Percentiles rank a stretch among this genome's conserved stretches.
phyloP scores from a whole-genome alignment of 73 alveolate genomes.

The Tetrahymena borealis region DNA sequence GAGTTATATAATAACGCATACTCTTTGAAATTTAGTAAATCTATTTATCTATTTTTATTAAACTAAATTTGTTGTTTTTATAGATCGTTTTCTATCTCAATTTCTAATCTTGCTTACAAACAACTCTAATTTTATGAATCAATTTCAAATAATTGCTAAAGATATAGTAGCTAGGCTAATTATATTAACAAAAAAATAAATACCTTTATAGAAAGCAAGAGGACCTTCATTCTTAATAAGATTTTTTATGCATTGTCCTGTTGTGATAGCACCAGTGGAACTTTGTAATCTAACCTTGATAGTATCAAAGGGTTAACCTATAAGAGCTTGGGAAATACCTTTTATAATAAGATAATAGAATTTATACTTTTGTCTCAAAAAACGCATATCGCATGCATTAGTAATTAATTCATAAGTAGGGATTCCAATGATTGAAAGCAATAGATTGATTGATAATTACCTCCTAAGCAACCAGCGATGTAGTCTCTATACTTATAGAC shows the following conservation, averaged over 20 bases:
- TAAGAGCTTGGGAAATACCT: constrained; percentile 27
- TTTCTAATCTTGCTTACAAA: too few species aligned
- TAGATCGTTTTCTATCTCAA: too few species aligned
- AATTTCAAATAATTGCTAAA: too few species aligned
- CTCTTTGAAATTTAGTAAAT: too few species aligned
- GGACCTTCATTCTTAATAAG: constrained; percentile 38
- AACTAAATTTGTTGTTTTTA: too few species aligned
- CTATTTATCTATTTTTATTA: too few species aligned
- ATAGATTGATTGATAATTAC: background rate
- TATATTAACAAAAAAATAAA: background rate
- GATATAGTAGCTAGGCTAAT: constrained; percentile 1
- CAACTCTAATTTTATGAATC: too few species aligned
- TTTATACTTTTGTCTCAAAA: too few species aligned
- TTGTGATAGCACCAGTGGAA: background rate
- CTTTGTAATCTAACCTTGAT: constrained; percentile 40
- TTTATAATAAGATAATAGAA: too few species aligned
- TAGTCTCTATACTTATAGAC: background rate
- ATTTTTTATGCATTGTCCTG: background rate
- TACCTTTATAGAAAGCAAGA: constrained; percentile 47
- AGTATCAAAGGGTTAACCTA: constrained; percentile 47
- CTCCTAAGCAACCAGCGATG: background rate
- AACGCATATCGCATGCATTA: too few species aligned
- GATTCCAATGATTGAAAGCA: background rate
- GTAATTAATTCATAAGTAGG: too few species aligned
- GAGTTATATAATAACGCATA: too few species aligned